phyloP scores from a whole-genome alignment of 1,284 basidiomycete species.

The Cryptococcus hybrid region DNA sequence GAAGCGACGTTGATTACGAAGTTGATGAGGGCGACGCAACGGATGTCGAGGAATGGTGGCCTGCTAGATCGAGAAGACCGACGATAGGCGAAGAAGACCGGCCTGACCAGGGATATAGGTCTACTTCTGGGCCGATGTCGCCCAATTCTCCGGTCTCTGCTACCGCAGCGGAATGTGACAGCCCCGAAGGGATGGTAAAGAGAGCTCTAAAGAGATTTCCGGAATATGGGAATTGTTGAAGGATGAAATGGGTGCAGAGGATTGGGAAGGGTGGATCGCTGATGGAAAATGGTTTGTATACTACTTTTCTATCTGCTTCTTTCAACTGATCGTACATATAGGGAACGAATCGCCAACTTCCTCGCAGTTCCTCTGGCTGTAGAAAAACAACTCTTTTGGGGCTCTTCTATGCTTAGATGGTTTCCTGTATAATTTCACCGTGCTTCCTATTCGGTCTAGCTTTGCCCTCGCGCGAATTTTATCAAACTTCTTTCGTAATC shows the following conservation, averaged over 20 bases:
- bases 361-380: constrained; percentile 87
- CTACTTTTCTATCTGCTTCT: background rate
- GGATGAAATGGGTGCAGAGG: constrained; percentile 46
- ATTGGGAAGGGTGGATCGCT: constrained; percentile 47
- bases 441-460: constrained; percentile 84
- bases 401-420: constrained; percentile 94
- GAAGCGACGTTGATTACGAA: background rate
- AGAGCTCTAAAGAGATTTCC: background rate
- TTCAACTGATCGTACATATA: constrained; percentile 8
- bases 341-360: constrained; percentile 98
- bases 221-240: constrained; percentile 41
- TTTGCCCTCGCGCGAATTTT: constrained; percentile 66
- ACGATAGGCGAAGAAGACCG: constrained; percentile 18
- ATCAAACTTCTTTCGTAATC: constrained; percentile 45
- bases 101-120: background rate
- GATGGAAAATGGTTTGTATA: constrained; percentile 47
- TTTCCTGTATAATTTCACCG: constrained; percentile 97
- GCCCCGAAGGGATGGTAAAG: background rate
- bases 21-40: background rate
- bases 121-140: background rate
- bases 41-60: constrained; percentile 19
- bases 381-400: constrained; percentile 91
- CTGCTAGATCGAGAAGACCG: constrained; percentile 19
- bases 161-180: background rate
- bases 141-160: background rate